Evolutionary conservation across 345 rosid genomes (phyloP), one percentile per base, ranked within the genome.

Genomic region (Citrus cavaleriei): DNA sequence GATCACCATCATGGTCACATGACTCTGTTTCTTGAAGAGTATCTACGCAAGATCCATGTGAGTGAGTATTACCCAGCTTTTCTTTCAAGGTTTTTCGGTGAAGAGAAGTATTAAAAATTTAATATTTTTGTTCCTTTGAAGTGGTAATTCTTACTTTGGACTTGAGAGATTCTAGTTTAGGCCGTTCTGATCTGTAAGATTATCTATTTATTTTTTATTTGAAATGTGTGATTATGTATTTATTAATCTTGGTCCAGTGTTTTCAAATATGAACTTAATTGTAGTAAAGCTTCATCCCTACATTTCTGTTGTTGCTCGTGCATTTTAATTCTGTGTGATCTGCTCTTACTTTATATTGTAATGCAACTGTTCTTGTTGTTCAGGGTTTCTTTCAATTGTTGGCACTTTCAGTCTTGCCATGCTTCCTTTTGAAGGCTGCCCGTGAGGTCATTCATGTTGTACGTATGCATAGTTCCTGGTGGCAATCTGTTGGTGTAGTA

Each of bases 321-420:
- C 51, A 46, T 8, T 4, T 30, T 38, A 3, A 34, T 46, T 46
- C 13, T 13, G 5, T 13, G 51, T 46, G 51, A 9, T 42, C 2
- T 12, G 67, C 49, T 18, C 60, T 6, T 42, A 6, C 28, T 28
- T 19, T 27, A 42, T 38, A 28, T 13, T 38, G 18, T 38, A 25
- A 49, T 3, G 34, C 2, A 28, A n/a, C 30, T 13, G 51, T 34
- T 68, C 42, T 64, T 14, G 18, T 22, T 79, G 70, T 79, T 57
- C 86, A 83, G 88, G 85, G 76, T 64, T 83, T 83, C 85, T 83
- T 86, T 78, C 49, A 24, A 40, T 77, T 83, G 73, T 19, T 83
- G 83, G 78, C 46, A 21, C 49, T 59, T 9, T 85, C 79, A 83
- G 10, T 78, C 19, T 10, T 78, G 2, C 86, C 86, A 5, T 85